Percentiles rank a stretch among this genome's conserved stretches.
Conservation (phyloP, 192 early-diverging fungal genomes). For the Coemansia sp. region DNA sequence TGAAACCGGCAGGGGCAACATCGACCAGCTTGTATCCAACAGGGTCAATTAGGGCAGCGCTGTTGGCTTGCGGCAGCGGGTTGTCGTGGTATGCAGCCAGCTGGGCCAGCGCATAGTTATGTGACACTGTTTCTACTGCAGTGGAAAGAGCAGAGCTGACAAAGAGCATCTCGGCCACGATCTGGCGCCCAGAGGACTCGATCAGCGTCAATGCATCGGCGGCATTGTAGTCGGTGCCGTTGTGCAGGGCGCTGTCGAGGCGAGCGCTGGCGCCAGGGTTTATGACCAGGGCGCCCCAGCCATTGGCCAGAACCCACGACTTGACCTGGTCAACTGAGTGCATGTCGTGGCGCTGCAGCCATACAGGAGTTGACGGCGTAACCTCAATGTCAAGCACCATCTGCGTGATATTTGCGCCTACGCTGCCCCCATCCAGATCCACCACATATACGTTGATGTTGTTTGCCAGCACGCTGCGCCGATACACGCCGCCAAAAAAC, state of each 20-base stretch:
- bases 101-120: slow-evolving; percentile 24
- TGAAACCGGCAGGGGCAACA: slow-evolving; percentile 28
- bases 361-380: slow-evolving; percentile 18
- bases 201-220: slow-evolving; percentile 31
- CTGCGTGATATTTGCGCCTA: slow-evolving; percentile 32
- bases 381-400: slow-evolving; percentile 21
- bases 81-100: slow-evolving; percentile 2
- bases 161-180: slow-evolving; percentile 27
- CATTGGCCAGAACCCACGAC: slow-evolving; percentile 15
- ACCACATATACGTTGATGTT: slow-evolving; percentile 36
- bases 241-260: slow-evolving; percentile 16
- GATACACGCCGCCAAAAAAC: slow-evolving; percentile 39
- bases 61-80: slow-evolving; percentile 10
- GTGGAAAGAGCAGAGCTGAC: slow-evolving; percentile 18
- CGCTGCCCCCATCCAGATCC: slow-evolving; percentile 40
- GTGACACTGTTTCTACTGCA: slow-evolving; percentile 9
- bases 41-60: slow-evolving; percentile 23
- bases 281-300: slow-evolving; percentile 38
- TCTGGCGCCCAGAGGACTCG: slow-evolving; percentile 21
- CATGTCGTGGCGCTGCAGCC: slow-evolving; percentile 10
- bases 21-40: slow-evolving; percentile 22
- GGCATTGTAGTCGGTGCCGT: slow-evolving; percentile 23
- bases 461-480: slow-evolving; percentile 27
- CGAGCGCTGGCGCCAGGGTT: slow-evolving; percentile 27
- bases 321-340: slow-evolving; percentile 8